phyloP scores from a whole-genome alignment of 2,329 filamentous ascomycete species.

The Sarocladiaceae sp. region DNA sequence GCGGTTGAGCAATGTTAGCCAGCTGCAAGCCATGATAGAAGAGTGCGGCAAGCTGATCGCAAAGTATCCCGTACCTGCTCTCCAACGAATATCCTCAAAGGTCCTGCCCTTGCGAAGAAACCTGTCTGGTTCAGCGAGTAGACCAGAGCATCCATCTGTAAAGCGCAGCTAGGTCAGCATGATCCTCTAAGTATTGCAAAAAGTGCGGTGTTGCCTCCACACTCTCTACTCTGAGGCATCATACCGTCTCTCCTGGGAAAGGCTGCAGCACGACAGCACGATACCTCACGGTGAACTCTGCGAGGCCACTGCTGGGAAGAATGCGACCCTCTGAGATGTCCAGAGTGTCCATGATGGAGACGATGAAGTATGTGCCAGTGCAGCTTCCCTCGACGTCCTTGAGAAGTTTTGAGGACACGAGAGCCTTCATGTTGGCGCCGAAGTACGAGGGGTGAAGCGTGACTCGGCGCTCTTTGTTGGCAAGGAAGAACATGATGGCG shows the following conservation, averaged over 20 bases:
- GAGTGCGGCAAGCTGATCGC: neutral
- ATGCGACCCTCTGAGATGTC: constrained; percentile 93
- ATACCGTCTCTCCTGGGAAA: constrained; percentile 95
- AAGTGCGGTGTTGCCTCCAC: neutral
- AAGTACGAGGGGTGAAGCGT: constrained; percentile 97
- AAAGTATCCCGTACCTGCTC: constrained; percentile 60
- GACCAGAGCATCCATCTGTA: constrained; percentile 90
- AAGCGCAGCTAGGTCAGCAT: constrained; percentile 14
- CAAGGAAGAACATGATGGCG: constrained; percentile 88
- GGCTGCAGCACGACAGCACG: constrained; percentile 96
- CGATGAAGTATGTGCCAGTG: constrained; percentile 94
- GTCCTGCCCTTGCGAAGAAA: constrained; percentile 83
- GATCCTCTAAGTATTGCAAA: constrained; percentile 21
- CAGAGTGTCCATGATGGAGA: constrained; percentile 95
- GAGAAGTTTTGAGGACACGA: constrained; percentile 84
- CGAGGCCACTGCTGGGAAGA: constrained; percentile 83
- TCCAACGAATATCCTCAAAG: constrained; percentile 74
- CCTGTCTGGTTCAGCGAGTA: constrained; percentile 87
- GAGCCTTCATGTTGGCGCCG: constrained; percentile 85
- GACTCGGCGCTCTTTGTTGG: constrained; percentile 92
- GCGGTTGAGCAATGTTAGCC: constrained; percentile 13
- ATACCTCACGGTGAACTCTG: constrained; percentile 93
- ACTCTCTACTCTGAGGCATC: constrained; percentile 22
- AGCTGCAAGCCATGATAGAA: neutral
- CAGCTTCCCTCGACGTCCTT: constrained; percentile 94